Conservation (phyloP, 108 stramenopile genomes). For the Nitzschia sp. region DNA sequence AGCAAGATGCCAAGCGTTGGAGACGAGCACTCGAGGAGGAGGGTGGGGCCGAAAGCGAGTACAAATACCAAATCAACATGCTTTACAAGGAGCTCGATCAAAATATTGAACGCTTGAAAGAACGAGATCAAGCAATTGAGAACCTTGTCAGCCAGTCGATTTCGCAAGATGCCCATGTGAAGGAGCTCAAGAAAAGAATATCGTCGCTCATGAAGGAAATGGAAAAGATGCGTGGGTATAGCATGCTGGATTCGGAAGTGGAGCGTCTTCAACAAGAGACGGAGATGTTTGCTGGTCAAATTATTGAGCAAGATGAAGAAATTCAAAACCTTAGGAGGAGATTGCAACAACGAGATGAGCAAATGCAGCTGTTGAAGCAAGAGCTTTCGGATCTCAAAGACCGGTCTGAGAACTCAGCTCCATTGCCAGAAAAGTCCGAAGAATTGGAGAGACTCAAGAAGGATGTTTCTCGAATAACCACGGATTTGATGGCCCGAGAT, state of each 20-base stretch:
- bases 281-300: constrained; percentile 86
- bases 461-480: constrained; percentile 9
- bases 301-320: constrained; percentile 86
- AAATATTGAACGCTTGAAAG: constrained; percentile 12
- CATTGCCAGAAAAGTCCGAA: neutral
- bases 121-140: constrained; percentile 42
- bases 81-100: constrained; percentile 42
- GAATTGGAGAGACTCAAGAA: constrained; percentile 5
- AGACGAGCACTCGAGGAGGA: constrained; percentile 27
- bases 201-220: constrained; percentile 31
- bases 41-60: constrained; percentile 9
- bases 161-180: constrained; percentile 46
- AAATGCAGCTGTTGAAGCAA: constrained; percentile 29
- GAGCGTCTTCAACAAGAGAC: constrained; percentile 67
- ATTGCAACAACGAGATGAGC: constrained; percentile 38
- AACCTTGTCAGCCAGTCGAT: constrained; percentile 27
- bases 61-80: constrained; percentile 28
- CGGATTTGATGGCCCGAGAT: constrained; percentile 12
- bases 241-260: constrained; percentile 40
- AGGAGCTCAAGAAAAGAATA: constrained; percentile 29
- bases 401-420: neutral
- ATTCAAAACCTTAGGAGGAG: constrained; percentile 48
- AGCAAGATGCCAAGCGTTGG: constrained; percentile 35
- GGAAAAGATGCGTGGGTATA: constrained; percentile 8
- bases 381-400: constrained; percentile 22